Evolutionary conservation across 1,139 yeast species (phyloP), one percentile per base, ranked within the genome.

Genomic region (Zygosaccharomyces sapae): DNA sequence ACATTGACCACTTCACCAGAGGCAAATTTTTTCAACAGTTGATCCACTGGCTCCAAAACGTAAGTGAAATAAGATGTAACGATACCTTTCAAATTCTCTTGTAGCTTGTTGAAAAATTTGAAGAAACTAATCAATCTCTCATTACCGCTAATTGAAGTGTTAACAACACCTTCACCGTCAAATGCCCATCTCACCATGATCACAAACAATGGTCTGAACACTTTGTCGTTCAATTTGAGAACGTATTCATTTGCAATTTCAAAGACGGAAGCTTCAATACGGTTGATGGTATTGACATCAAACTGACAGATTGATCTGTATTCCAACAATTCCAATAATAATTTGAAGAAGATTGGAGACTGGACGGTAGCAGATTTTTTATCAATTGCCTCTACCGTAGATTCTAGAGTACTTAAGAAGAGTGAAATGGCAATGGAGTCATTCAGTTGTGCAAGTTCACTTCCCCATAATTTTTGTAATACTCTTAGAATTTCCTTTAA

Each of bases 121-220:
- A 86, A 87, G 70, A 90, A 88, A 4, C 95, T 83, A 42, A 78
- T 70, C 49, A 79, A 70, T 61, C 90, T 74, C 38, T 81, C 77
- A 8, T 66, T 59, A 59, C 79, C 82, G 18, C 73, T 66, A 46
- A 76, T 73, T 12, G 69, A 63, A 2, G 65, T 58, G 52, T 72
- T 69, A n/a, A 68, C 68, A 6, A 79, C 76, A 41, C 86, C 88
- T 65, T 85, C 92, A 46, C 89, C 95, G 52, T 80, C 83, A 56
- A 86, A 77, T 2, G 97, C 95, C 98, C 98, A 92, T 66, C 92
- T 80, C n/a, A 85, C 89, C 61, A 88, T 73, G 34, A 83, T 75
- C 5, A 92, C 90, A 70, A 94, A 90, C 60, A 88, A 70, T 20
- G 98, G 97, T 63, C 97, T 80, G 77, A 92, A 92, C 10, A 83